phyloP scores from a whole-genome alignment of 1,284 basidiomycete genomes.

The Malassezia arunalokei region DNA sequence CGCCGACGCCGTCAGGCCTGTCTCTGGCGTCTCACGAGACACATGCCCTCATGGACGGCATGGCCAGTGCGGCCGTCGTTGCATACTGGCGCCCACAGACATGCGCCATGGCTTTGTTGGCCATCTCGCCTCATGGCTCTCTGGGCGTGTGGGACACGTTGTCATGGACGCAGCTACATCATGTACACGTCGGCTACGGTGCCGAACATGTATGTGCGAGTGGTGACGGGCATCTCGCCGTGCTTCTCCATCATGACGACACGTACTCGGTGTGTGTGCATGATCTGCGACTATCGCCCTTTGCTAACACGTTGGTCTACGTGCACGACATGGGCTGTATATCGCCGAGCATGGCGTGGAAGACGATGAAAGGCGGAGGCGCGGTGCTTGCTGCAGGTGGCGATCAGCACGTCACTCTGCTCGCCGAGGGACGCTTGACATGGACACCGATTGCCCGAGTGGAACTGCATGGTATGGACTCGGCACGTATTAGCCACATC shows the following conservation, averaged over 20 bases:
- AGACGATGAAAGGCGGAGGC: neutral
- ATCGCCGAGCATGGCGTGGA: neutral
- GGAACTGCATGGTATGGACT: neutral
- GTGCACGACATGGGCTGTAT: neutral
- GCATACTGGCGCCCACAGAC: neutral
- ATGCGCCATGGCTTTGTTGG: neutral
- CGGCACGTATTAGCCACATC: neutral
- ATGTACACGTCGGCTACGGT: neutral
- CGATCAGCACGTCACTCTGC: neutral
- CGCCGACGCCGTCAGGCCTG: neutral
- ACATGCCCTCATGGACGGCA: neutral
- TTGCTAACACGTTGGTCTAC: neutral
- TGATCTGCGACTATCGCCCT: neutral
- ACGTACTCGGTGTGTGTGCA: neutral
- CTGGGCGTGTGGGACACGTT: neutral
- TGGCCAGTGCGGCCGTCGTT: neutral
- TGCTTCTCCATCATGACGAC: neutral
- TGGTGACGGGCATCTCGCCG: neutral
- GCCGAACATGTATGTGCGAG: neutral
- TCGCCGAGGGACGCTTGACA: neutral
- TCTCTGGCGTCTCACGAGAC: neutral
- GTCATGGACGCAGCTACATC: neutral
- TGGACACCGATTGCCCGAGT: constrained; percentile 6
- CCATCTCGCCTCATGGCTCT: neutral
- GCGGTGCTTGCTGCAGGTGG: neutral